Evolutionary conservation across 768 basidiomycete species (phyloP).

Genomic region (Daedalea quercina): DNA sequence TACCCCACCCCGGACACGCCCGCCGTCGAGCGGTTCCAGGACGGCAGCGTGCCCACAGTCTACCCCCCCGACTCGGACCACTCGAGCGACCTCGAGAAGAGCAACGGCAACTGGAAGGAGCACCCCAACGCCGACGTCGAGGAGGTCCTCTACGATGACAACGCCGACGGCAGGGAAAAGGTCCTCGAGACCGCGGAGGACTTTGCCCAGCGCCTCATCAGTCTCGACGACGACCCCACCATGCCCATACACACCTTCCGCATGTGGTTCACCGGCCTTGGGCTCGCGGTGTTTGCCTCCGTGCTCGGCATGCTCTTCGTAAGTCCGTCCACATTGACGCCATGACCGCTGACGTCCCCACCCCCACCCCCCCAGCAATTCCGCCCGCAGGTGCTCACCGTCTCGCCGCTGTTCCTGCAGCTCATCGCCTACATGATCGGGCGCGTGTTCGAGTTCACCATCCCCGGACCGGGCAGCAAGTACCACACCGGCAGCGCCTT

Average conservation of each 20-base stretch:
- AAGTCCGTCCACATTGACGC: background rate
- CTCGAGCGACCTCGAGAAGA: background rate
- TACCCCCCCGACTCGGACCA: background rate
- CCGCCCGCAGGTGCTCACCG: slow-evolving; percentile 1
- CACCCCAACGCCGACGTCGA: background rate
- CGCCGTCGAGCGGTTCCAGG: background rate
- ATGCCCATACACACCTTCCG: background rate
- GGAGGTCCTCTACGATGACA: background rate
- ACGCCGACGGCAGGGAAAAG: background rate
- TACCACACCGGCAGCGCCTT: background rate
- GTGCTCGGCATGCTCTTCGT: background rate
- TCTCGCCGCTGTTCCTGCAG: slow-evolving; percentile 1
- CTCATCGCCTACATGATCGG: slow-evolving; percentile 2
- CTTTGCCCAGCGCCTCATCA: background rate
- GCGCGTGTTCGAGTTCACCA: background rate
- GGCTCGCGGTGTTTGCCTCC: background rate
- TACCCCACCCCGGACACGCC: too few species aligned
- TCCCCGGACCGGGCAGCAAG: background rate
- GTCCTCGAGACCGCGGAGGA: slow-evolving; percentile 1
- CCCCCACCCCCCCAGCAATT: background rate
- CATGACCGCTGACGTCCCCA: background rate
- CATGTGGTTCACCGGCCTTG: background rate
- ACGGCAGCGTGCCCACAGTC: background rate
- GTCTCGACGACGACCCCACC: background rate
- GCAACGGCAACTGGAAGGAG: background rate